Base-by-base conservation (phyloP, 2,329 filamentous ascomycete genomes). In the Talaromyces marneffei region DNA sequence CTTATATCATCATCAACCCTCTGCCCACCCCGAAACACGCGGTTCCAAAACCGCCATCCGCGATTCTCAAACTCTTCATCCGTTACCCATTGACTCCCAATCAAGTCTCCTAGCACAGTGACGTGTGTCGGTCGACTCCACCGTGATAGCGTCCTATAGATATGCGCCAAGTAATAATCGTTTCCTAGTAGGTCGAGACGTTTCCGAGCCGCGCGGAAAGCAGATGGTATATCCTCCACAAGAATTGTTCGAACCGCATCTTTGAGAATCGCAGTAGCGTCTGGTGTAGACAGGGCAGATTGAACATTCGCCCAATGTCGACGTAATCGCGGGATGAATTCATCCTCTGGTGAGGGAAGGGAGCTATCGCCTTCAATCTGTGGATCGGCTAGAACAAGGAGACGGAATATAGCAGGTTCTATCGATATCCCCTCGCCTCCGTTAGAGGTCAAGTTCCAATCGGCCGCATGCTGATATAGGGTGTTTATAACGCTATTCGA, bases 41-140 rank as follows among this genome's bases (percentile, higher is more conserved):
- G 82, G 62, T 85, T 81, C 93, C 93, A 97, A 77, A 88, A 97
- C 40, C 93, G 80, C 67, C 78, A 76, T 16, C 86, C 88, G 40
- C 94, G 84, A 63, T 80, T 79, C 63, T 85, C 82, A 71, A 99
- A 99, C 75, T 99, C 94, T 31, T 82, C 83, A 71, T 96, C 87
- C 56, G 83, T 84, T 64, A 99, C 89, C 94, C 94, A 99, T 74
- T 99, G 94, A 69, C 92, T 96, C 9, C 94, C 94, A 9, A 99
- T 79, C 62, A 99, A 79, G 72, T 99, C 94, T 2, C 94, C 94
- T 3, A 99, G 80, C 0, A 97, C 92, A 0, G 89, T 87, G 20
- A 94, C 85, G 73, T 99, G 94, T 0, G 91, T 95, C 8, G 94
- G 94, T 16, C 80, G 78, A 0, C 89, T 85, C 88, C 90, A 95